phyloP scores from a whole-genome alignment of 331 rosid genomes.

The Acacia pycnantha region DNA sequence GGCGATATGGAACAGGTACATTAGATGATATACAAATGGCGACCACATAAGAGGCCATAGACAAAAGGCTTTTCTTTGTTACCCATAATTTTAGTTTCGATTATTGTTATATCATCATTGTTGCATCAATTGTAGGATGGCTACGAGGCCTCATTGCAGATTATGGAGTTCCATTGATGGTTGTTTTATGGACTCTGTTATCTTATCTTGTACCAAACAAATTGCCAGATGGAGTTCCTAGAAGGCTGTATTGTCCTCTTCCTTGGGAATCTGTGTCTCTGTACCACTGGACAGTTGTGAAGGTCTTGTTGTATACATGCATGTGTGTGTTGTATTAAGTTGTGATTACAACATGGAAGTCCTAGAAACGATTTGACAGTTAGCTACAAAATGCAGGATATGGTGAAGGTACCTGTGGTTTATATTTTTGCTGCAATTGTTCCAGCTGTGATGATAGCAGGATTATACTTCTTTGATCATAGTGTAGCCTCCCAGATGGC shows the following conservation, averaged over 20 bases:
- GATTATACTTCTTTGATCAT: constrained; percentile 79
- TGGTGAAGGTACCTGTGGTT: constrained; percentile 52
- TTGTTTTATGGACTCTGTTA: constrained; percentile 71
- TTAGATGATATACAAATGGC: constrained; percentile 21
- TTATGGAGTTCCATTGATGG: constrained; percentile 83
- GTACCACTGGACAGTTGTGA: constrained; percentile 83
- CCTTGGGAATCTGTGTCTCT: constrained; percentile 76
- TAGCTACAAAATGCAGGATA: constrained; percentile 55
- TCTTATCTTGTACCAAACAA: constrained; percentile 56
- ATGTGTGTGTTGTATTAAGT: not conserved
- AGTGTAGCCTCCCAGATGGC: constrained; percentile 80
- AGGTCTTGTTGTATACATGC: constrained; percentile 39
- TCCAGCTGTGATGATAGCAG: constrained; percentile 85
- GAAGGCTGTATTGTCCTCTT: constrained; percentile 71
- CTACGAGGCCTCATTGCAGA: constrained; percentile 66
- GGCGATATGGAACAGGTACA: constrained; percentile 78
- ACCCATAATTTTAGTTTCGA: constrained; percentile 16
- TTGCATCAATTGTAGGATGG: constrained; percentile 48
- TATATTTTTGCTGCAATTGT: constrained; percentile 59
- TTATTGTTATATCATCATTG: constrained; percentile 6
- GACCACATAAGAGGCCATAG: not conserved
- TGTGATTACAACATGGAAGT: not conserved
- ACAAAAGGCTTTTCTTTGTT: not conserved
- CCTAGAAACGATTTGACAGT: constrained; percentile 17
- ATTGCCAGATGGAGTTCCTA: constrained; percentile 69